phyloP scores from a whole-genome alignment of 2,329 filamentous ascomycete genomes.

The Aspergillus novoparasiticus region DNA sequence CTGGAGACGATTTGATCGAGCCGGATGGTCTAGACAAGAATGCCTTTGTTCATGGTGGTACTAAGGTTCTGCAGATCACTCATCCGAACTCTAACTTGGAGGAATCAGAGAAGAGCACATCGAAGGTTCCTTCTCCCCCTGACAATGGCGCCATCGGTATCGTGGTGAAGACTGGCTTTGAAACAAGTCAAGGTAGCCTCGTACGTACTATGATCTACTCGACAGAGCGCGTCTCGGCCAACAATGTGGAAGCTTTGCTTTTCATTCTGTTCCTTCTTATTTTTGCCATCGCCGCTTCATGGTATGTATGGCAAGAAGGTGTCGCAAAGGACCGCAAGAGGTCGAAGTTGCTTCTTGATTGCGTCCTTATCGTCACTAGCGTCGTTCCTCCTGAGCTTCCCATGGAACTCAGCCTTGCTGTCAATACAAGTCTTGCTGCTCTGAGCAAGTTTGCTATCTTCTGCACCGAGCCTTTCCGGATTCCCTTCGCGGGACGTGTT shows the following conservation, averaged over 20 bases:
- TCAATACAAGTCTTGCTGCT: constrained; percentile 95
- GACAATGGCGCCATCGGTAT: constrained; percentile 93
- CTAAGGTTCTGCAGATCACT: constrained; percentile 93
- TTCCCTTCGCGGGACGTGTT: constrained; percentile 91
- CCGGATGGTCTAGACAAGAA: constrained; percentile 95
- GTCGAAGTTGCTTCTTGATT: constrained; percentile 95
- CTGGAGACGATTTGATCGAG: constrained; percentile 77
- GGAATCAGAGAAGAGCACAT: constrained; percentile 66
- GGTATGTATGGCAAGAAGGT: constrained; percentile 99
- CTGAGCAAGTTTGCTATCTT: constrained; percentile 96
- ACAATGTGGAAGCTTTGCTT: constrained; percentile 92
- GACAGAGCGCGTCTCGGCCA: constrained; percentile 97
- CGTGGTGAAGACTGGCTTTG: constrained; percentile 96
- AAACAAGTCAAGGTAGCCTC: constrained; percentile 95
- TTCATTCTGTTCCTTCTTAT: constrained; percentile 97
- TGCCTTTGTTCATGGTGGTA: constrained; percentile 92
- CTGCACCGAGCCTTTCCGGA: constrained; percentile 98
- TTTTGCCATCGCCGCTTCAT: constrained; percentile 95
- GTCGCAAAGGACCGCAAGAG: constrained; percentile 92
- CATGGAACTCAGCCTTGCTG: constrained; percentile 96
- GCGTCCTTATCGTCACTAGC: constrained; percentile 94
- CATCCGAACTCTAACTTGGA: constrained; percentile 75
- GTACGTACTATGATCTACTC: constrained; percentile 99
- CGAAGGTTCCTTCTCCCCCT: constrained; percentile 79
- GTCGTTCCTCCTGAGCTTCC: constrained; percentile 97